Conservation (phyloP, 805 yeast species). For the Saturnispora dispora region DNA sequence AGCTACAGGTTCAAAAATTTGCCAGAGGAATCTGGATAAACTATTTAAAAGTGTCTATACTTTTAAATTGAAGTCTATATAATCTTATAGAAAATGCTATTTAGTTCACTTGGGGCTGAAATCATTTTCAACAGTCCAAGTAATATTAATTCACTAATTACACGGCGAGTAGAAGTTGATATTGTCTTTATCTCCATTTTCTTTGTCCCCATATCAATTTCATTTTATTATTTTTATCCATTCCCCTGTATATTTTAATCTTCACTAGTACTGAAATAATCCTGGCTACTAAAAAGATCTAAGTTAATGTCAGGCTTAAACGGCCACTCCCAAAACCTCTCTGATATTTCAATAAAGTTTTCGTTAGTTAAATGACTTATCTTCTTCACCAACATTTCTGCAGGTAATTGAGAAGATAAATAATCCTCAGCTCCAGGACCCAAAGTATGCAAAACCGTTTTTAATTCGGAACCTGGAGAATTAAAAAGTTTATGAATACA, state of each 20-base stretch:
- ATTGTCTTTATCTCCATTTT: background rate
- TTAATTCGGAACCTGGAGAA: conserved; percentile 31
- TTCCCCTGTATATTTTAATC: background rate
- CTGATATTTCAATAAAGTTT: conserved; percentile 46
- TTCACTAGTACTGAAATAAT: conserved; percentile 1
- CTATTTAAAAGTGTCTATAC: background rate
- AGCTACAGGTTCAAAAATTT: background rate
- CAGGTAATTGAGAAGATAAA: conserved; percentile 27
- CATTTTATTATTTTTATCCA: background rate
- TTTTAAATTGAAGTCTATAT: background rate
- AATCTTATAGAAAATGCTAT: background rate
- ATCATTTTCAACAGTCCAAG: background rate
- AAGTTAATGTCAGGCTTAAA: conserved; percentile 49
- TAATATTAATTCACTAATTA: background rate
- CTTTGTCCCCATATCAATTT: background rate
- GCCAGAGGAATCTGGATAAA: background rate
- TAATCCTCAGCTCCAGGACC: conserved; percentile 79
- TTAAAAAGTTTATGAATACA: conserved; percentile 55
- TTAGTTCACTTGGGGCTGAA: background rate
- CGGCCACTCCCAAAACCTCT: conserved; percentile 66
- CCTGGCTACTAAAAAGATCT: conserved; percentile 16
- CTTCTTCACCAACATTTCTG: conserved; percentile 33
- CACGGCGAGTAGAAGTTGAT: background rate
- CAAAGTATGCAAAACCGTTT: conserved; percentile 40
- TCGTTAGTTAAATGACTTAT: conserved; percentile 42